Percentiles rank a stretch among this genome's conserved stretches.
These are phyloP conservation scores for Phycomyces nitens DNA, from an alignment of 192 early-diverging fungal genomes.

Conservation along the genomic window DNA sequence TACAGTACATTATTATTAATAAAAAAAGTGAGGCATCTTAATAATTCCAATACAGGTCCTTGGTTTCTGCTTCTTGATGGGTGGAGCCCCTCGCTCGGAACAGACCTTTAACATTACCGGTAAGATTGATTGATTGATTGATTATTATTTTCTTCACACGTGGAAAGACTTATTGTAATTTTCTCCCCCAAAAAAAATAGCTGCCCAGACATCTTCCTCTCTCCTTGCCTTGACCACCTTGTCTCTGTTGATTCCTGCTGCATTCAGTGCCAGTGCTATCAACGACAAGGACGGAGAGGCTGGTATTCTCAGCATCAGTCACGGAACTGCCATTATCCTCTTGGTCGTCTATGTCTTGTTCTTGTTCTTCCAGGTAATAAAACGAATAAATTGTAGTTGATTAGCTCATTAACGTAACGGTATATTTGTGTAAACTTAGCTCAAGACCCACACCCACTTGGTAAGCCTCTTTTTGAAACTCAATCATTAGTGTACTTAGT, in stretches of 20 bases:
- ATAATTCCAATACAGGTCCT: constrained; percentile 42
- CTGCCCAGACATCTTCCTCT: constrained; percentile 67
- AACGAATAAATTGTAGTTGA: background rate
- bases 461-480: constrained; percentile 20
- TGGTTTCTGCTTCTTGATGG: constrained; percentile 83
- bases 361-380: constrained; percentile 70
- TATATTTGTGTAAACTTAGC: constrained; percentile 20
- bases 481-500: background rate
- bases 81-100: constrained; percentile 64
- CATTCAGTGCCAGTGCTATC: constrained; percentile 54
- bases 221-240: constrained; percentile 62
- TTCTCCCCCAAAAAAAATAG: too few relatives aligned
- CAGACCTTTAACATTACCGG: constrained; percentile 65
- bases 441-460: constrained; percentile 76
- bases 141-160: background rate
- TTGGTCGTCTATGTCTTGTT: constrained; percentile 65
- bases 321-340: constrained; percentile 66
- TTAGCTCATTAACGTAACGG: background rate
- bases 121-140: too few relatives aligned
- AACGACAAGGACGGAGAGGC: constrained; percentile 36
- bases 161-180: background rate
- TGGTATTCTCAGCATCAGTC: constrained; percentile 57
- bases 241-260: constrained; percentile 68
- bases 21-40: too few relatives aligned
- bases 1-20: too few relatives aligned